These are phyloP conservation scores for Acanthamoeba polyphaga DNA, from an alignment of 208 protist genomes.

Conservation along the genomic window DNA sequence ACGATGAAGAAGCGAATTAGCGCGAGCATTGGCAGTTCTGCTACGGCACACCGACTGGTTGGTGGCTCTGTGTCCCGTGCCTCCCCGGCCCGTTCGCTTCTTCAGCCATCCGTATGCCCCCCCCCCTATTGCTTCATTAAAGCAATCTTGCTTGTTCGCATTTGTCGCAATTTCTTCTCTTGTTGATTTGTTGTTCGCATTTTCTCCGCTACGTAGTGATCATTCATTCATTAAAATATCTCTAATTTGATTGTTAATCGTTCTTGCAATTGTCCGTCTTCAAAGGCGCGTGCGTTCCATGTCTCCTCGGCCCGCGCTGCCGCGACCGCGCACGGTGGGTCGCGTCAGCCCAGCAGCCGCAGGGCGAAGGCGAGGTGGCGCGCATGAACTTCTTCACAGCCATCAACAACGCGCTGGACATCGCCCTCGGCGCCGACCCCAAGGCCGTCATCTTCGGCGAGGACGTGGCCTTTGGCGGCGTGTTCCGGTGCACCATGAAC, in stretches of 20 bases:
- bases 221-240: no score
- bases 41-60: not conserved
- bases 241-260: no score
- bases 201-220: no score
- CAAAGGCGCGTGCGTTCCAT: not conserved
- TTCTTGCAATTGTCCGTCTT: no score
- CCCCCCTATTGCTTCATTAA: not conserved
- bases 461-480: constrained; percentile 98
- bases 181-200: no score
- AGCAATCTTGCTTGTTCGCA: not conserved
- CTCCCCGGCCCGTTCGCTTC: not conserved
- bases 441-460: constrained; percentile 96
- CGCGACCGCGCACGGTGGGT: not conserved
- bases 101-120: not conserved
- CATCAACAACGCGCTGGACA: constrained; percentile 96
- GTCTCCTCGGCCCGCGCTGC: not conserved
- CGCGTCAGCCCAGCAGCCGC: not conserved
- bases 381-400: constrained; percentile 95
- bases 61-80: not conserved
- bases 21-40: not conserved
- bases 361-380: constrained; percentile 80
- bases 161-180: not conserved
- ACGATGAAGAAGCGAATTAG: not conserved
- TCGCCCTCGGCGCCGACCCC: constrained; percentile 92
- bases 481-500: constrained; percentile 95